phyloP scores from a whole-genome alignment of 345 rosid species.

The Citrus inodora region DNA sequence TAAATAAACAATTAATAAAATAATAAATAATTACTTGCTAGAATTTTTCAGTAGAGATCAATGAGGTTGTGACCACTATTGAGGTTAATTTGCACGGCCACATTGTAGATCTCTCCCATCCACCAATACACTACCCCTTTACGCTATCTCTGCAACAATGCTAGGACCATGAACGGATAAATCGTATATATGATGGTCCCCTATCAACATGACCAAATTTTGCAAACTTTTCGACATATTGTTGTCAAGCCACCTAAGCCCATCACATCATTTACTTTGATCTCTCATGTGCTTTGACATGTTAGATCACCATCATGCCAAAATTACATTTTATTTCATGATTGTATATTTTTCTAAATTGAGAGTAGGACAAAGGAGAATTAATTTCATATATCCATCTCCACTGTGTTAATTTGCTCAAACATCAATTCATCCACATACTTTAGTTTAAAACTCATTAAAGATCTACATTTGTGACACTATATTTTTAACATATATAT shows the following conservation, averaged over 20 bases:
- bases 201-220: slow-evolving; percentile 6
- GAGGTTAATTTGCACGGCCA: background rate
- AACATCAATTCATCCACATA: background rate
- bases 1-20: background rate
- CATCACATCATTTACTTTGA: slow-evolving; percentile 26
- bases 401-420: background rate
- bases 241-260: slow-evolving; percentile 39
- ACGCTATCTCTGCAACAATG: background rate
- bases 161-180: slow-evolving; percentile 11
- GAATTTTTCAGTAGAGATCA: background rate
- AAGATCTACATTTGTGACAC: too few relatives aligned
- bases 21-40: too few relatives aligned
- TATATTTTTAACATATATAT: too few relatives aligned
- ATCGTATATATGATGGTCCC: slow-evolving; percentile 32
- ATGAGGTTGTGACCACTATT: background rate
- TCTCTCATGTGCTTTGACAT: slow-evolving; percentile 29
- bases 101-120: background rate
- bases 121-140: background rate
- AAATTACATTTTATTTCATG: background rate
- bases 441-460: too few relatives aligned
- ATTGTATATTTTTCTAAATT: background rate
- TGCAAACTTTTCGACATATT: slow-evolving; percentile 14
- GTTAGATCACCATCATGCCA: slow-evolving; percentile 35
- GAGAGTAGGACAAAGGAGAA: background rate
- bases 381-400: background rate